Percentiles rank a stretch among this genome's conserved stretches.
These are phyloP conservation scores for Ceratobasidium sp. DNA, from an alignment of 1,284 basidiomycete species.

Conservation along the genomic window DNA sequence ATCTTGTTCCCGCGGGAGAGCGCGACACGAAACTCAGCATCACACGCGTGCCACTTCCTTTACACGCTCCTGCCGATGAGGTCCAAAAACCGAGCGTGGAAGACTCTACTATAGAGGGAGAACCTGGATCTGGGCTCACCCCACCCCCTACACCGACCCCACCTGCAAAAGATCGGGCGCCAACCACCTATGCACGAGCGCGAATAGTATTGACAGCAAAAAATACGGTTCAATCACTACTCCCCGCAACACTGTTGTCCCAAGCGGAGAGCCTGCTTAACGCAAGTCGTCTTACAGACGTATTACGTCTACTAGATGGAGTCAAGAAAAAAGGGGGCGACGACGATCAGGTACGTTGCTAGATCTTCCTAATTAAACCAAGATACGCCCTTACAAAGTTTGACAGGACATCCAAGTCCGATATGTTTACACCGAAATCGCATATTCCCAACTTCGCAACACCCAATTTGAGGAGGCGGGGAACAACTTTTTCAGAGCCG, in stretches of 20 bases:
- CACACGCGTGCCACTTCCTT: constrained; percentile 37
- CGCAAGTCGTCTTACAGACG: constrained; percentile 71
- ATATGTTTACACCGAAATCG: constrained; percentile 81
- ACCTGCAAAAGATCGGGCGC: constrained; percentile 18
- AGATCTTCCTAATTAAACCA: constrained; percentile 52
- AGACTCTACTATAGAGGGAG: constrained; percentile 7
- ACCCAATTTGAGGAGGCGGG: constrained; percentile 82
- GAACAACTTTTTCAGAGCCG: constrained; percentile 73
- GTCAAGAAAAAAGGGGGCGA: constrained; percentile 66
- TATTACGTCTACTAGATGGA: constrained; percentile 68
- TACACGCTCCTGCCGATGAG: background rate
- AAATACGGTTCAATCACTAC: constrained; percentile 72
- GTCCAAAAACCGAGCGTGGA: background rate
- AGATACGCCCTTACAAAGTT: background rate
- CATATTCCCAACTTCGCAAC: constrained; percentile 74
- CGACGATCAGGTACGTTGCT: constrained; percentile 59
- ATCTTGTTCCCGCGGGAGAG: constrained; percentile 43
- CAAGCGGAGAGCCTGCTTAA: constrained; percentile 77
- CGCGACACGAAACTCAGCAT: constrained; percentile 42
- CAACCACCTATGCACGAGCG: constrained; percentile 53
- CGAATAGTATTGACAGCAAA: constrained; percentile 70
- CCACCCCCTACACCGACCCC: constrained; percentile 44
- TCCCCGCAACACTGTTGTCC: constrained; percentile 75
- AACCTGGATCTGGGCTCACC: constrained; percentile 43
- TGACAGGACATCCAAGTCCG: constrained; percentile 54